Evolutionary conservation across 371 early-diverging fungal genomes (phyloP), one percentile per base, ranked within the genome.

Genomic region (Haplosporangium sp.): DNA sequence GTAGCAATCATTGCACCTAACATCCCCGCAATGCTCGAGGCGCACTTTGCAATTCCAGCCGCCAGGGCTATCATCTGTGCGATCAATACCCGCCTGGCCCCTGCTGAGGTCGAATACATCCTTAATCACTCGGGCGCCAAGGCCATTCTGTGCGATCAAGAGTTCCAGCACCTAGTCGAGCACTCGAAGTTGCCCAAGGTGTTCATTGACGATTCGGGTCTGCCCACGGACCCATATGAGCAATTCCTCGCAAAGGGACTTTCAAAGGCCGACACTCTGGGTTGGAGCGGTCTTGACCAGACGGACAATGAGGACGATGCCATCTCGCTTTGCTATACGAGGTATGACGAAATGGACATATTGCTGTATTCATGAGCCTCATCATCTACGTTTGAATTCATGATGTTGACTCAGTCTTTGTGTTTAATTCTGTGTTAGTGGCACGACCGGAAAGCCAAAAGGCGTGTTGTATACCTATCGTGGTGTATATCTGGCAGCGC

Each of bases 391-490:
- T 29, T 29, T 29, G 29, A 2, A 29, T 29, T 29, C 29, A 29
- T 4, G 29, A 29, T 29, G 29, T 4, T 29, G 29, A 29, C 29
- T 6, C 16, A 52, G 13, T 56, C 10, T 53, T 41, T 45, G 12
- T 29, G 37, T 9, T 56, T 54, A 13, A 36, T 56, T 16, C 12
- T 13, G 13, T 16, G 1, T 36, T 40, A 79, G 88, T 11, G 92
- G 92, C 11, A 88, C 89, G 0, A 91, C 92, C 0, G 90, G 90
- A 11, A 81, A 83, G 14, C 92, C 90, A 13, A 91, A 91, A 59
- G 90, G 89, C 10, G 84, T 85, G 6, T 41, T 81, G 8, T 76
- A 73, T 56, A 70, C 80, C 36, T 85, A 86, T 65, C 70, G 76
- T 60, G 90, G 90, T 0, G 82, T 85, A 37, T 90, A 90, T 62